Evolutionary conservation across 371 early-diverging fungal genomes (phyloP), one percentile per base, ranked within the genome.

Genomic region (Apophysomyces variabilis): DNA sequence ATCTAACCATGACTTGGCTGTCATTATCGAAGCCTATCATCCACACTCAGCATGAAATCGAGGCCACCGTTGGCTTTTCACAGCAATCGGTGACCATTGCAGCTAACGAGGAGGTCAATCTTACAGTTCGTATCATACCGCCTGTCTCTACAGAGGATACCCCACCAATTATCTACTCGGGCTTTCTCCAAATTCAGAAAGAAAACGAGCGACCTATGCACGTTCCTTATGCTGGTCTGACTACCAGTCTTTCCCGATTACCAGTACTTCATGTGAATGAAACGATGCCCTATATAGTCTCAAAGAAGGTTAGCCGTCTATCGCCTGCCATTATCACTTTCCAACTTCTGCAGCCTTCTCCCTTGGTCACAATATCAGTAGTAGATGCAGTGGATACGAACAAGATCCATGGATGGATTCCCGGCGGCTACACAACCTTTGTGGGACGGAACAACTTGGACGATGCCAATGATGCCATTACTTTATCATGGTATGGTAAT

Each of bases 211-310:
- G 39, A 1, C 47, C 58, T 2, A 65, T 71, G 37, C 68, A 73
- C 44, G 61, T 82, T 35, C 79, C 82, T 9, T 82, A 82, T 61
- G 82, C 82, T 16, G 82, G 82, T 2, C 50, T 82, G 1, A 74
- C 78, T 1, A 36, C 69, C 3, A 69, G 56, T 44, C 47, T 82
- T n/a, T 57, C 57, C 1, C 57, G 59, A 0, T 18, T 82, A 6
- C 76, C 75, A n/a, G 78, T 82, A 4, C 66, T 82, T 0, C 21
- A 72, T 11, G 58, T 71, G 8, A 79, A 82, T 57, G 62, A 60
- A 1, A 73, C 79, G 0, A 77, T 73, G 69, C 82, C 82, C 0
- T 50, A 37, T n/a, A 8, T 78, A 1, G 21, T 71, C 5, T 58
- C 38, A 9, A 46, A 62, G 14, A 18, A 43, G 1, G 58, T 72